Conservation (phyloP, 2,329 filamentous ascomycete species). For the Taxawa tesnikishii region DNA sequence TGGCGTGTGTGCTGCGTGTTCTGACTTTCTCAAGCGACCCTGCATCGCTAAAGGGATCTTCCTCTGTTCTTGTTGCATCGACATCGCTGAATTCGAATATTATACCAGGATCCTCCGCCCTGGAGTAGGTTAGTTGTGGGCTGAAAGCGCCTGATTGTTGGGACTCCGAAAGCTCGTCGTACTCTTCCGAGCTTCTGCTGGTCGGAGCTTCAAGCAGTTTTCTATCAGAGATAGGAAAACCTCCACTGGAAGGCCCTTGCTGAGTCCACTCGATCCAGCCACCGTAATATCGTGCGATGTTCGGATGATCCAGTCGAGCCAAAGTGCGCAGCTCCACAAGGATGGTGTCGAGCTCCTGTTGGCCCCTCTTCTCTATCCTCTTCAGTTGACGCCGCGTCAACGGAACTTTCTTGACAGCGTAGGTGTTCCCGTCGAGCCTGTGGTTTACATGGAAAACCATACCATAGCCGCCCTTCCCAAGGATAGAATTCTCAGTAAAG, state of each 20-base stretch:
- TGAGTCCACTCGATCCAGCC: slow-evolving; percentile 47
- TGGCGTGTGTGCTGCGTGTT: slow-evolving; percentile 9
- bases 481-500: slow-evolving; percentile 40
- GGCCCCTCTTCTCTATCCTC: slow-evolving; percentile 38
- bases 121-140: background rate
- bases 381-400: slow-evolving; percentile 40
- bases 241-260: background rate
- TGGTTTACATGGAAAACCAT: slow-evolving; percentile 51
- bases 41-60: background rate
- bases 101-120: slow-evolving; percentile 17
- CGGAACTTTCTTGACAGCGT: slow-evolving; percentile 55
- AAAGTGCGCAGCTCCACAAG: slow-evolving; percentile 50
- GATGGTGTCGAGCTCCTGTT: slow-evolving; percentile 42
- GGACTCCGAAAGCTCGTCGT: too few species aligned
- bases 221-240: background rate
- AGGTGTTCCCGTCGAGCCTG: slow-evolving; percentile 47
- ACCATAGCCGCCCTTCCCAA: slow-evolving; percentile 55
- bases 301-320: slow-evolving; percentile 49
- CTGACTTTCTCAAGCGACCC: slow-evolving; percentile 16
- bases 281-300: slow-evolving; percentile 54
- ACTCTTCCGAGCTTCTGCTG: slow-evolving; percentile 16
- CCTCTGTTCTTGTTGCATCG: too few species aligned
- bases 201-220: slow-evolving; percentile 7
- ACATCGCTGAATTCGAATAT: slow-evolving; percentile 27
- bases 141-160: background rate